A percentile compares a stretch with the other conserved stretches of the same genome.
Evolutionary conservation across 352 stramenopile species (phyloP).

Genomic region (Globisporangium middletonii): DNA sequence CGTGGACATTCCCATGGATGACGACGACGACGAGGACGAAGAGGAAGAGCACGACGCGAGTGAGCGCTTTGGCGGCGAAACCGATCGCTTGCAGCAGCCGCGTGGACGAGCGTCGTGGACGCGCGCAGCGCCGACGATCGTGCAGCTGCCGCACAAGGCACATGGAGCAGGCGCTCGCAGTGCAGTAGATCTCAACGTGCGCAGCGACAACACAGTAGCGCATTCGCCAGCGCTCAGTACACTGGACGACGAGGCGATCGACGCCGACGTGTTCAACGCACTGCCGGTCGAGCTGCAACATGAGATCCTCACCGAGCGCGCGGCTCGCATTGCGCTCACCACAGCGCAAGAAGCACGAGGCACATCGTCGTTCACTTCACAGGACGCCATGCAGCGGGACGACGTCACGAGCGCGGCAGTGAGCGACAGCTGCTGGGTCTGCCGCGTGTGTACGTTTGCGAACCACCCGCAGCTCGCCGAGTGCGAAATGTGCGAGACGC

Average conservation of each 20-base stretch:
- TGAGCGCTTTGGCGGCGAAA: background rate
- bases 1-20: slow-evolving; percentile 13
- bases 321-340: background rate
- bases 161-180: background rate
- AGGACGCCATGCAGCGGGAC: background rate
- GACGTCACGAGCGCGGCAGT: too few species aligned
- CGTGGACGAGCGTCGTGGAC: slow-evolving; percentile 4
- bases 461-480: slow-evolving; percentile 64
- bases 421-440: slow-evolving; percentile 33
- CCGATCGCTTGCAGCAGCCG: background rate
- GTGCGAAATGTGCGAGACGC: slow-evolving; percentile 70
- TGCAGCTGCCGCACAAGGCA: slow-evolving; percentile 5
- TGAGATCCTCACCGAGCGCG: slow-evolving; percentile 11
- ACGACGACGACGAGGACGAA: background rate
- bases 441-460: slow-evolving; percentile 71
- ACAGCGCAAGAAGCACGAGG: background rate
- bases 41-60: background rate
- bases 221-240: background rate
- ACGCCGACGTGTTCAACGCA: slow-evolving; percentile 12
- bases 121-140: slow-evolving; percentile 5
- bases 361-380: slow-evolving; percentile 1
- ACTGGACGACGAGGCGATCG: slow-evolving; percentile 8
- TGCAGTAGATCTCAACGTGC: background rate
- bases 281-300: slow-evolving; percentile 13
- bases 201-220: background rate